These are phyloP conservation scores for Tillandsia leiboldiana DNA, from an alignment of 176 grass and related monocot genomes.

Conservation along the genomic window DNA sequence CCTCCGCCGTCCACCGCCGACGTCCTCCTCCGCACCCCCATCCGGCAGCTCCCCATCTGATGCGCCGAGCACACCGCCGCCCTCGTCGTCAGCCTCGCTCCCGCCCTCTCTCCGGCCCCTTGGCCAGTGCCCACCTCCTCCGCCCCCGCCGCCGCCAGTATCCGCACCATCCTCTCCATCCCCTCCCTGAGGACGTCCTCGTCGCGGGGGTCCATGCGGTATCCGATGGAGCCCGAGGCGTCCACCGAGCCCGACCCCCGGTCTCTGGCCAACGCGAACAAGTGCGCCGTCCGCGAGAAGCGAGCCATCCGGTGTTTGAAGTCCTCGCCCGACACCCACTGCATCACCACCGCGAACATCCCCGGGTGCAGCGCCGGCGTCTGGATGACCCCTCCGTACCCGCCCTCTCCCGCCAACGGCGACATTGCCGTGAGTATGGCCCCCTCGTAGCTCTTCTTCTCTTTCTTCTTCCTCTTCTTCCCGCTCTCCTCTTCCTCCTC, in stretches of 20 bases:
- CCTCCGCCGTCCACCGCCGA: too few species aligned
- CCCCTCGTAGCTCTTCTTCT: conserved; percentile 7
- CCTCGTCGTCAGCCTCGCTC: not conserved
- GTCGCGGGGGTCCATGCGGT: conserved; percentile 8
- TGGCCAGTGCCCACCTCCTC: conserved; percentile 14
- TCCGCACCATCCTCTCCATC: conserved; percentile 7
- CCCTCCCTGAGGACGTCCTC: not conserved
- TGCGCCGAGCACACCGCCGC: conserved; percentile 14
- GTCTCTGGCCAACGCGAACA: conserved; percentile 16
- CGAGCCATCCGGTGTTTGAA: conserved; percentile 17
- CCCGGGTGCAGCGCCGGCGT: conserved; percentile 19
- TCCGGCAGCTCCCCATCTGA: conserved; percentile 29
- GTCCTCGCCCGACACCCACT: conserved; percentile 11
- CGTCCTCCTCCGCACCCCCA: conserved; percentile 1
- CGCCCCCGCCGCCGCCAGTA: conserved; percentile 18
- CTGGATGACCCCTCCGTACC: conserved; percentile 15
- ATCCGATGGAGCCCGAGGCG: not conserved
- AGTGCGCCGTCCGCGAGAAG: conserved; percentile 18
- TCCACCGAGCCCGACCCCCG: conserved; percentile 7
- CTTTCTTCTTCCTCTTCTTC: not conserved
- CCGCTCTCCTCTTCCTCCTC: not conserved
- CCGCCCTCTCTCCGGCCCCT: not conserved
- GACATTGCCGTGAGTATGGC: not conserved
- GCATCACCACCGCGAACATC: conserved; percentile 21
- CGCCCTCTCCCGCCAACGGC: not conserved